Evolutionary conservation across 2,329 filamentous ascomycete species (phyloP), one percentile per base, ranked within the genome.

Genomic region (Fusarium chlamydosporum): DNA sequence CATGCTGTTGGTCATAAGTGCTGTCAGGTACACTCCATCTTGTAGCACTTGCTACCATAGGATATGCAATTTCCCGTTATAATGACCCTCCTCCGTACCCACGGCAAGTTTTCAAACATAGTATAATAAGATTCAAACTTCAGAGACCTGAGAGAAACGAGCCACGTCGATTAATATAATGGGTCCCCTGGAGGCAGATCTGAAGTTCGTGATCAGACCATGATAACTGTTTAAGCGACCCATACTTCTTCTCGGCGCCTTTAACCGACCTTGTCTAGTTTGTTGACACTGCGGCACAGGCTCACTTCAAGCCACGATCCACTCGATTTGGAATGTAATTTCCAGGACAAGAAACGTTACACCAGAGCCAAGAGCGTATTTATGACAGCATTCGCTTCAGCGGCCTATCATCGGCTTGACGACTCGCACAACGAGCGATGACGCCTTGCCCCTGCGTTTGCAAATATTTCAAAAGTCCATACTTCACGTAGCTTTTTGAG

Each of bases 291-390:
- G 33, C n/a, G 46, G 46, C 46, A 50, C 46, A 38, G 46, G 27
- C 23, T 15, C 33, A 13, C 34, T 18, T 27, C 20, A 15, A 35
- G 46, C 27, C 23, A 15, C 10, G 18, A 50, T 15, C 11, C 10
- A 27, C 46, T 12, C 9, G 12, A 37, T 38, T 27, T 8, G 46
- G 33, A 38, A 10, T 38, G 16, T 15, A 37, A 50, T 50, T 38
- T 50, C 33, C 45, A 11, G 23, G 16, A 38, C 23, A 33, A 38
- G 46, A 37, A 50, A 50, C 46, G 46, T 50, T 50, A 38, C 46
- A 50, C n/a, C 34, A 12, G 23, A 11, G 33, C 46, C 33, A 50
- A 50, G 46, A 50, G 5, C 8, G 11, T n/a, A 23, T 11, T 33
- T 37, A 10, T 50, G 46, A 23, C 23, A 23, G 23, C 23, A 38